Evolutionary conservation across 2,329 filamentous ascomycete species (phyloP), one percentile per base, ranked within the genome.

Genomic region (Colletotrichum somersetense): DNA sequence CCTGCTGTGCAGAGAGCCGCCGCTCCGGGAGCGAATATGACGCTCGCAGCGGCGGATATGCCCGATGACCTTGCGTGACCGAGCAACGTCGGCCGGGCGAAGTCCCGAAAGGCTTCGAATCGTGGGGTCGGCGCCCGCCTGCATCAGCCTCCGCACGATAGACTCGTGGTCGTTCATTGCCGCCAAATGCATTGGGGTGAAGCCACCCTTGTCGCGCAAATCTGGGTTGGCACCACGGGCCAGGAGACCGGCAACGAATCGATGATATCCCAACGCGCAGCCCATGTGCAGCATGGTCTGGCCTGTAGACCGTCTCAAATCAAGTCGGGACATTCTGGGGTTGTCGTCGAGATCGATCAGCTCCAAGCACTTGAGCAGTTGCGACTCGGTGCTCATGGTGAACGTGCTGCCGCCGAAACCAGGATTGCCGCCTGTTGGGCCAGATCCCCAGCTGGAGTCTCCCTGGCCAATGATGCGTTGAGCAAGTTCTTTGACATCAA

Each of bases 261-360:
- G 89, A 74, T 91, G 89, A 75, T 94, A 88, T 7, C 93, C 93
- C 16, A 95, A 83, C 11, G 92, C 92, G 75, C 91, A 93, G 2
- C 93, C 93, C 73, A 95, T 85, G 77, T 96, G 93, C 73, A 97
- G 87, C 87, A 97, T 91, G 1, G 92, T 94, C 78, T 96, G 93
- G 0, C 93, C 93, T 16, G 90, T 93, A 1, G 88, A 82, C 74
- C 83, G 82, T 75, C 87, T 88, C 62, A 92, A 83, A 77, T 96
- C 93, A 73, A 93, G 89, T 35, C 88, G 88, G 18, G 92, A 89
- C 75, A 88, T 86, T 73, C 92, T 87, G 5, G 91, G 87, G 77
- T 89, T 94, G 76, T 95, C 91, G 78, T 94, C 92, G 35, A 94
- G 85, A 78, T 96, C 93, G 77, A 95, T 91, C 56, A 94, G 85